A percentile compares a stretch with the other conserved stretches of the same genome.
These are phyloP conservation scores for Chytriomyces hyalinus DNA, from an alignment of 192 early-diverging fungal genomes.

Conservation along the genomic window DNA sequence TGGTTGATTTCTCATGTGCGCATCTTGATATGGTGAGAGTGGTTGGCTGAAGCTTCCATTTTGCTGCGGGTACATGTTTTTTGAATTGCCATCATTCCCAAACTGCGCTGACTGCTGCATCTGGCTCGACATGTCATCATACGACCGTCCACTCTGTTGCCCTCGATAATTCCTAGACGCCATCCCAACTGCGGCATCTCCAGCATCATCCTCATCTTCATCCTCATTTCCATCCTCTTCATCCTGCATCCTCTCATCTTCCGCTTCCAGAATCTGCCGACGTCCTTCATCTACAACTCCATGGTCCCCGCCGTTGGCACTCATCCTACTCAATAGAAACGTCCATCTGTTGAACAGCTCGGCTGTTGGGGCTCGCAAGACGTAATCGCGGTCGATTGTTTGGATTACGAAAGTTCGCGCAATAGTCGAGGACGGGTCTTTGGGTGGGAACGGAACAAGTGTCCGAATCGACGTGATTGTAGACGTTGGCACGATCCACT, in stretches of 20 bases:
- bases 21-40: not conserved
- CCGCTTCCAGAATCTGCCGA: not conserved
- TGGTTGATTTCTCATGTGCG: not conserved
- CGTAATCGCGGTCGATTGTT: constrained; percentile 46
- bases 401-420: constrained; percentile 46
- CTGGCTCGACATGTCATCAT: not conserved
- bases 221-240: not conserved
- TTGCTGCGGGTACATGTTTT: not conserved
- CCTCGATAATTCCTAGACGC: no score
- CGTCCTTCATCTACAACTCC: not conserved
- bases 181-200: not conserved
- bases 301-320: constrained; percentile 1
- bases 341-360: constrained; percentile 42
- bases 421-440: constrained; percentile 34
- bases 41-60: not conserved
- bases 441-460: constrained; percentile 22
- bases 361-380: constrained; percentile 44
- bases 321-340: constrained; percentile 43
- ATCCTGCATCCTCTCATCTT: not conserved
- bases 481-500: constrained; percentile 50
- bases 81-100: no score
- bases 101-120: not conserved
- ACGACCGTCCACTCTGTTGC: not conserved
- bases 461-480: constrained; percentile 38
- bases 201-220: not conserved